Evolutionary conservation across 1,139 yeast genomes (phyloP).

Genomic region (Nakaseomyces bracarensis): DNA sequence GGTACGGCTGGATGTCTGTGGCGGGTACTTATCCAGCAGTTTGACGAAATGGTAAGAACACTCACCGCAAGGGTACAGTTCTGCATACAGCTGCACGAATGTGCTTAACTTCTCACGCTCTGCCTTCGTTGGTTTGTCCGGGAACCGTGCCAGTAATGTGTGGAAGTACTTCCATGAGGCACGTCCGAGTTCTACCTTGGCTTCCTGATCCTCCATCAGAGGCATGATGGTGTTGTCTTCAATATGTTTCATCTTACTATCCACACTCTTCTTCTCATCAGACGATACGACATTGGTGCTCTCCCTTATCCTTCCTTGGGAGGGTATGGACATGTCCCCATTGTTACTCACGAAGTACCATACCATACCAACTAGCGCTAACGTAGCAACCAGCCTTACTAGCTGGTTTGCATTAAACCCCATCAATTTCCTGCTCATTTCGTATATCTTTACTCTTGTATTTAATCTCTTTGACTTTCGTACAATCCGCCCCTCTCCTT

Average conservation of each 20-base stretch:
- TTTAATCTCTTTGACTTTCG: no score
- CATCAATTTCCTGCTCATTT: background rate
- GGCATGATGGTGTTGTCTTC: slow-evolving; percentile 51
- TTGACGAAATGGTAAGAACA: slow-evolving; percentile 86
- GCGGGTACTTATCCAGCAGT: slow-evolving; percentile 65
- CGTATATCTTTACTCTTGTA: background rate
- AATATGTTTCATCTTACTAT: slow-evolving; percentile 3
- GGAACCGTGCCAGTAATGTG: slow-evolving; percentile 84
- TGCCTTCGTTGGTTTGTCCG: slow-evolving; percentile 61
- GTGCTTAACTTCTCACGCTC: slow-evolving; percentile 54
- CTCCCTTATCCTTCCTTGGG: background rate
- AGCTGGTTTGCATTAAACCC: slow-evolving; percentile 9
- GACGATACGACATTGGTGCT: background rate
- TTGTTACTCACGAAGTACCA: slow-evolving; percentile 16
- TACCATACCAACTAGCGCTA: slow-evolving; percentile 16
- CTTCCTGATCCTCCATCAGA: slow-evolving; percentile 61
- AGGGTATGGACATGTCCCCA: background rate
- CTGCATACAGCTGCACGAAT: slow-evolving; percentile 55
- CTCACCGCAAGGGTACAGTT: slow-evolving; percentile 87
- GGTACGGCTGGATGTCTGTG: slow-evolving; percentile 69
- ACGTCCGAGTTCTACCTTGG: slow-evolving; percentile 48
- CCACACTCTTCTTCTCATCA: background rate
- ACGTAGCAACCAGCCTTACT: slow-evolving; percentile 13
- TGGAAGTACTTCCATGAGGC: slow-evolving; percentile 90
- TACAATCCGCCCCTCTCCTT: background rate